Evolutionary conservation across 768 basidiomycete species (phyloP), one percentile per base, ranked within the genome.

Genomic region (Aureoboletus auriporus): DNA sequence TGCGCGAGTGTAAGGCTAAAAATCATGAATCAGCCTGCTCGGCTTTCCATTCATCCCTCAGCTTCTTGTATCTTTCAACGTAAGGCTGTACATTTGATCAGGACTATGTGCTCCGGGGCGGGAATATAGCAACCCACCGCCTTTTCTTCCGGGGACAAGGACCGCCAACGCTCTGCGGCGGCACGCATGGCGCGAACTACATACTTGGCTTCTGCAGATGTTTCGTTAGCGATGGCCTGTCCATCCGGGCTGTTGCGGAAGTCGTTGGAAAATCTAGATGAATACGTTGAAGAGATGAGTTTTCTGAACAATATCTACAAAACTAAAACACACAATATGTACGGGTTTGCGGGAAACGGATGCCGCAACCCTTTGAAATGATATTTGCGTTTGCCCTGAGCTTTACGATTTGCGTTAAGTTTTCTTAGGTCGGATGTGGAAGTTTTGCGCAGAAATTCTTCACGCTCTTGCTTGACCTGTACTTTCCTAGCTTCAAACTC

Each of bases 351-450:
- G 11, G 60, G 20, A 23, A 23, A 23, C 20, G 20, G 20, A 23
- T 23, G 20, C 20, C 20, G 20, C 20, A 23, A 23, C 20, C 10
- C 31, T 8, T 44, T 39, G 28, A 48, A 35, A 52, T 26, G 52
- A 17, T 45, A 34, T 49, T 46, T 57, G 23, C 8, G 8, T 48
- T 65, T 67, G 0, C 69, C 69, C 38, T 55, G 56, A 5, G 45
- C 46, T 35, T 52, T 54, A 6, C 69, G 66, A 10, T 62, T 57
- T 13, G 59, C 60, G 44, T 74, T 75, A 46, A 75, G 57, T 20
- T 58, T 52, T 23, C 41, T 62, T 6, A 72, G 26, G 4, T 67
- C 49, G 2, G 39, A 11, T 0, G 31, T 8, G 17, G 66, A 54
- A 1, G 55, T 35, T 3, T 54, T 53, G 38, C 53, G 49, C 47